These are phyloP conservation scores for Achaetomiella virescens DNA, from an alignment of 495 filamentous ascomycete genomes.

Conservation along the genomic window DNA sequence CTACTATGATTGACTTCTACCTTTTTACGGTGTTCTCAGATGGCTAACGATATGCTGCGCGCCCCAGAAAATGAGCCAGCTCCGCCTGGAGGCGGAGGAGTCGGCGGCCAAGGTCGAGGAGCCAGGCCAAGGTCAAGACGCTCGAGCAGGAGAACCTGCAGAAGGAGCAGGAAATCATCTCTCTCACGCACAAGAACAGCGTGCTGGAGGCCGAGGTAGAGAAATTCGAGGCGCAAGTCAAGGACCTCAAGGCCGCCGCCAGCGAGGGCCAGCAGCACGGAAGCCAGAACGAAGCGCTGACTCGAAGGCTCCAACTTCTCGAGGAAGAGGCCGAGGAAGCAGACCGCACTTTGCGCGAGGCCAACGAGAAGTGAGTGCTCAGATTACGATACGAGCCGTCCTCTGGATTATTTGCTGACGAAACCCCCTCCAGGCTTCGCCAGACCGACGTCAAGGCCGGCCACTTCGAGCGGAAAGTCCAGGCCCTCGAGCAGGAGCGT, in stretches of 20 bases:
- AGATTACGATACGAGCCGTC: background rate
- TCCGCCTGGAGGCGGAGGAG: constrained; percentile 89
- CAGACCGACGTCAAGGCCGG: constrained; percentile 98
- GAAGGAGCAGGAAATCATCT: constrained; percentile 97
- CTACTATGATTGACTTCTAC: background rate
- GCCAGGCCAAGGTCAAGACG: constrained; percentile 72
- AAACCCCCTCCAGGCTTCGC: constrained; percentile 62
- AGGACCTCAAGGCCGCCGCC: constrained; percentile 71
- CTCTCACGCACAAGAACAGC: constrained; percentile 83
- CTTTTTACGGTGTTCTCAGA: background rate
- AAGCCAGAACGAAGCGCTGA: constrained; percentile 79
- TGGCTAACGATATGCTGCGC: constrained; percentile 19
- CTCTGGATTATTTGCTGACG: background rate
- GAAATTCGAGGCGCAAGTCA: constrained; percentile 71
- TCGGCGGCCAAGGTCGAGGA: constrained; percentile 74
- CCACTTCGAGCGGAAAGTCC: constrained; percentile 98
- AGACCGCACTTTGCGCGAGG: constrained; percentile 89
- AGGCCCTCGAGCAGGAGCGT: constrained; percentile 81
- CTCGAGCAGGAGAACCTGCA: constrained; percentile 91
- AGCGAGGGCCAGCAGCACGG: constrained; percentile 68
- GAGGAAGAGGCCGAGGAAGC: constrained; percentile 97
- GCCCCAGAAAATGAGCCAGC: constrained; percentile 78
- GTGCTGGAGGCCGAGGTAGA: constrained; percentile 86
- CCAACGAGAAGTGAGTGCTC: constrained; percentile 89
- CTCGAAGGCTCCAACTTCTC: constrained; percentile 86